Base-by-base conservation (phyloP, 2,329 filamentous ascomycete genomes). In the Bipolaris victoriae region DNA sequence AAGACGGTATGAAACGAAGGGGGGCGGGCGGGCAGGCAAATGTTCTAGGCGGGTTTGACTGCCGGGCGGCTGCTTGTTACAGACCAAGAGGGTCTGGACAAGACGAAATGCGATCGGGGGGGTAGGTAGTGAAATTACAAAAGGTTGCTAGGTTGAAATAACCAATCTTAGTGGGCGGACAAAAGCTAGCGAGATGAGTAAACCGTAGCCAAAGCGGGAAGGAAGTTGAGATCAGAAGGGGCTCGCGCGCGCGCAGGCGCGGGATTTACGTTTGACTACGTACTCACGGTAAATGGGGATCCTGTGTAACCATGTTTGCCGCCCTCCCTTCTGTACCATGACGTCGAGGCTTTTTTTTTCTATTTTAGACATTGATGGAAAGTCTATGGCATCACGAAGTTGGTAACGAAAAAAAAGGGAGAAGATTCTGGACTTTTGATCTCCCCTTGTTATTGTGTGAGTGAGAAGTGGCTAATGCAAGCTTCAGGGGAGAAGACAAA, bases 381-480 rank as follows among this genome's bases (percentile, higher is more conserved):
- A 4, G 7, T 20, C 29, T 11, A 31, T 31, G 29, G 29, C 29
- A 31, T 31, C 29, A 13, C 29, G 11, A 31, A 3, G 20, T 20
- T 31, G 29, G 29, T 31, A 31, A 3, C 3, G 29, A 4, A 5
- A 31, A 31, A 31, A 3, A 5, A 31, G 10, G 2, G 29, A 31
- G 3, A 31, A 31, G 10, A 11, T 31, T 11, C 29, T 31, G 29
- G 29, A 31, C 29, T 2, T 10, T 9, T 29, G 11, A 10, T 13
- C 29, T 26, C 29, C 29, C 29, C 29, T 31, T 31, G 29, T 31
- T 31, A 13, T 31, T 11, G 29, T 31, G 29, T 45, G 20, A 20
- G 26, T 26, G 26, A 24, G 51, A 55, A 55, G 58, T 61, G 59
- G 62, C 58, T 64, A 60, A 61, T 58, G 62, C 59, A 58, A 46